Base-by-base conservation (phyloP, 2,329 filamentous ascomycete species). In the Chaetothyriales sp. region DNA sequence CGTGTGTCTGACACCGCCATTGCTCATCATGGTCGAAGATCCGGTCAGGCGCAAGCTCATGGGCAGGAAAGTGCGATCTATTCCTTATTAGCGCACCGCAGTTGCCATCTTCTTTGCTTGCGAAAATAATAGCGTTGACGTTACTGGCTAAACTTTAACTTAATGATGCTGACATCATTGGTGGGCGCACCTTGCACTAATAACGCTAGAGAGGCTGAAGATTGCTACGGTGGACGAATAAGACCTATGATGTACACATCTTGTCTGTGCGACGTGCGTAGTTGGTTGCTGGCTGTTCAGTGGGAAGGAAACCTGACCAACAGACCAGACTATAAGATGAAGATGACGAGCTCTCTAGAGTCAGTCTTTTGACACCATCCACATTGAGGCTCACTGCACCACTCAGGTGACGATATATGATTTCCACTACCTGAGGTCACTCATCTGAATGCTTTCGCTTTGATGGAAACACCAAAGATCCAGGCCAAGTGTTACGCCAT, bases 1-100 rank as follows among this genome's bases (percentile, higher is more conserved):
- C 71, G 70, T 55, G 72, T 60, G 55, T 70, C 71, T 52, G 70
- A 72, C 68, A 72, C 46, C 46, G 57, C 57, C 59, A 61, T 61
- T 49, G 54, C 49, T 57, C 57, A 57, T 58, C 50, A 26, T 55
- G 47, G 19, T 25, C 32, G 18, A 26, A 22, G 19, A 26, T 18
- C 7, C 20, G 8, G 48, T 43, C 20, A 19, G 15, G 12, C 15
- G 8, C 43, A 19, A 19, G 9, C 15, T 44, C 43, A 8, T 12
- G 7, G n/a, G 43, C 20, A 44, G 43, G 43, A 44, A 25, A n/a
- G 43, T 44, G 43, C 43, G 15, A 25, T 25, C 43, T 19, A 44
- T 25, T 2, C 7, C 43, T 19, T 9, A 4, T 19, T 9, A 9
- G 18, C 9, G 19, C 43, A 45, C 12, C 22, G 43, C 43, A 39